phyloP scores from a whole-genome alignment of 495 filamentous ascomycete genomes.

The Trichoderma asperelloides region DNA sequence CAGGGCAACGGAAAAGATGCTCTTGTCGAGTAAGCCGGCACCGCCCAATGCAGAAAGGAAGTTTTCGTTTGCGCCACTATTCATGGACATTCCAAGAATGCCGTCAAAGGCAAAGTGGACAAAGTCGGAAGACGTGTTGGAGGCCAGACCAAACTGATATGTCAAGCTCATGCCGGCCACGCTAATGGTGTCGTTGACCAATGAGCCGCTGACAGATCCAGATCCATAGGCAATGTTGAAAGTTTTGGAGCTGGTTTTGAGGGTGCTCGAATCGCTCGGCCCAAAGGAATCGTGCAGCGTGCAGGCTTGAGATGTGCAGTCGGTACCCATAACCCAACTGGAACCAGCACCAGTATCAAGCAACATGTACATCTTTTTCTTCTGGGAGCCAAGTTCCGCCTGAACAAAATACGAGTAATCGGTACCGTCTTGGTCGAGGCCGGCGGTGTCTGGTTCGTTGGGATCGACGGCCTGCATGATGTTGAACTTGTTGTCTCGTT shows the following conservation, averaged over 20 bases:
- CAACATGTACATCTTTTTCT: conserved; percentile 59
- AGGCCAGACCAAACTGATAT: conserved; percentile 61
- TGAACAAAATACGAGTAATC: conserved; percentile 72
- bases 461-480: conserved; percentile 49
- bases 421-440: conserved; percentile 64
- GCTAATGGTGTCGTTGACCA: conserved; percentile 53
- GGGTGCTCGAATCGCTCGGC: conserved; percentile 46
- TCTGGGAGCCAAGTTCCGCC: conserved; percentile 55
- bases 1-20: conserved; percentile 61
- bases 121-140: conserved; percentile 59
- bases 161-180: conserved; percentile 54
- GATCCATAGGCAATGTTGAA: conserved; percentile 65
- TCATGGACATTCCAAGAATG: conserved; percentile 68
- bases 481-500: conserved; percentile 42
- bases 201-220: conserved; percentile 53
- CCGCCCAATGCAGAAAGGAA: conserved; percentile 55
- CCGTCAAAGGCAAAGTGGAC: conserved; percentile 71
- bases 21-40: conserved; percentile 47
- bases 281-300: conserved; percentile 58
- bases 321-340: conserved; percentile 66
- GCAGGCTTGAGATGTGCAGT: conserved; percentile 56
- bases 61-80: conserved; percentile 40
- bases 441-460: conserved; percentile 45
- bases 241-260: conserved; percentile 32
- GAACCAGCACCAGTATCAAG: conserved; percentile 71